phyloP scores from a whole-genome alignment of 495 filamentous ascomycete genomes.

The Aspergillus sclerotioniger region DNA sequence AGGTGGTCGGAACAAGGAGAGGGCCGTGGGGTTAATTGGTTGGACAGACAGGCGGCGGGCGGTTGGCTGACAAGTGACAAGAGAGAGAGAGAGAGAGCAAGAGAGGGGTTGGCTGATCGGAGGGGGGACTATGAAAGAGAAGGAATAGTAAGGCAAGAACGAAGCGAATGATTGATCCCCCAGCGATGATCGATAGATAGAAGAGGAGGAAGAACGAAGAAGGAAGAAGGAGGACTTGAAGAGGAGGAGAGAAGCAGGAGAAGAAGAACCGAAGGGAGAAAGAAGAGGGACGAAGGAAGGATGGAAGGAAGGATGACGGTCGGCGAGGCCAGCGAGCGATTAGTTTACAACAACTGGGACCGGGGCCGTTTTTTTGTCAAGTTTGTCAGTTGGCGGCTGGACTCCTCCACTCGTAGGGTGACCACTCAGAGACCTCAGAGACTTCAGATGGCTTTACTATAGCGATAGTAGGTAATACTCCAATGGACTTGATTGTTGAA shows the following conservation, averaged over 20 bases:
- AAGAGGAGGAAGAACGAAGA: constrained; percentile 9
- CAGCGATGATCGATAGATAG: not conserved
- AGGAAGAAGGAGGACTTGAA: not conserved
- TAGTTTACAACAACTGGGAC: too few relatives aligned
- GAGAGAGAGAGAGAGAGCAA: constrained; percentile 3
- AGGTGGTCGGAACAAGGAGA: constrained; percentile 20
- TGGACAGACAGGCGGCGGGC: constrained; percentile 7
- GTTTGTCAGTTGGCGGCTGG: constrained; percentile 8
- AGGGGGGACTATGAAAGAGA: constrained; percentile 2
- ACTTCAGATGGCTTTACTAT: too few relatives aligned
- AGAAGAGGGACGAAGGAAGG: too few relatives aligned
- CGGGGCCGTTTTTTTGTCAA: not conserved
- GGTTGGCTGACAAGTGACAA: constrained; percentile 17
- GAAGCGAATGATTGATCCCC: constrained; percentile 2
- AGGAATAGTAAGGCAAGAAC: constrained; percentile 1
- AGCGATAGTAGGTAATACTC: too few relatives aligned
- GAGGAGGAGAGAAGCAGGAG: constrained; percentile 5
- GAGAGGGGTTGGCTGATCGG: constrained; percentile 1
- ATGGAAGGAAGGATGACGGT: too few relatives aligned
- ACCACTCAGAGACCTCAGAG: too few relatives aligned
- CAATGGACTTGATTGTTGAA: too few relatives aligned
- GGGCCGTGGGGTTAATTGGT: constrained; percentile 16
- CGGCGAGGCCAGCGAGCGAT: too few relatives aligned
- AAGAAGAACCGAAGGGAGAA: too few relatives aligned
- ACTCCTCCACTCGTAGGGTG: not conserved